Evolutionary conservation across 2,329 filamentous ascomycete species (phyloP).

Genomic region (Arthrobotrys iridis): DNA sequence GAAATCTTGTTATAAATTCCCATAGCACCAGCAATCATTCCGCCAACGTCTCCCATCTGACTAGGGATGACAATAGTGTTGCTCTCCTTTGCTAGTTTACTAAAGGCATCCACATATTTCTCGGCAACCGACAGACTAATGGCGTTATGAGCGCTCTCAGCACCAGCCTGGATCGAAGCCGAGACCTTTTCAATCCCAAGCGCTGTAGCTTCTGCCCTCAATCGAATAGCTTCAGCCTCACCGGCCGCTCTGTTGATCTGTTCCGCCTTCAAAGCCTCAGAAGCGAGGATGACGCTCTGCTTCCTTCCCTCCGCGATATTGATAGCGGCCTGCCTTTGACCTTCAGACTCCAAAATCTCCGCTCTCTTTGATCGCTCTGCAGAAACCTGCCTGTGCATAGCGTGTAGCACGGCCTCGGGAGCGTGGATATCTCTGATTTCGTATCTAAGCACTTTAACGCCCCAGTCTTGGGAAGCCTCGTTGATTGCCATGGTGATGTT

Average conservation of each 20-base stretch:
- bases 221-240: slow-evolving; percentile 90
- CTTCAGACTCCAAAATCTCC: slow-evolving; percentile 96
- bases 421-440: slow-evolving; percentile 99
- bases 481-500: slow-evolving; percentile 99
- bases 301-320: slow-evolving; percentile 98
- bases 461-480: slow-evolving; percentile 96
- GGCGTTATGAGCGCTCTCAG: slow-evolving; percentile 80
- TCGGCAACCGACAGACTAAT: slow-evolving; percentile 90
- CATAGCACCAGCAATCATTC: slow-evolving; percentile 96
- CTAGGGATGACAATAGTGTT: slow-evolving; percentile 95
- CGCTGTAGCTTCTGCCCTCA: slow-evolving; percentile 87
- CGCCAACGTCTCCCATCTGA: slow-evolving; percentile 93
- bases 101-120: slow-evolving; percentile 97
- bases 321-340: slow-evolving; percentile 95
- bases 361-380: slow-evolving; percentile 97
- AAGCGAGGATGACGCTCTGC: slow-evolving; percentile 94
- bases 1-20: slow-evolving; percentile 95
- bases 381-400: slow-evolving; percentile 98
- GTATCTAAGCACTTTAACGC: slow-evolving; percentile 93
- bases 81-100: slow-evolving; percentile 90
- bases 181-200: slow-evolving; percentile 88
- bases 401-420: slow-evolving; percentile 88
- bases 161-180: slow-evolving; percentile 75
- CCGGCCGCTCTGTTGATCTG: slow-evolving; percentile 91
- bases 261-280: slow-evolving; percentile 87